Conservation (phyloP, 1,284 basidiomycete genomes). For the Sanghuangporus sanghuang region DNA sequence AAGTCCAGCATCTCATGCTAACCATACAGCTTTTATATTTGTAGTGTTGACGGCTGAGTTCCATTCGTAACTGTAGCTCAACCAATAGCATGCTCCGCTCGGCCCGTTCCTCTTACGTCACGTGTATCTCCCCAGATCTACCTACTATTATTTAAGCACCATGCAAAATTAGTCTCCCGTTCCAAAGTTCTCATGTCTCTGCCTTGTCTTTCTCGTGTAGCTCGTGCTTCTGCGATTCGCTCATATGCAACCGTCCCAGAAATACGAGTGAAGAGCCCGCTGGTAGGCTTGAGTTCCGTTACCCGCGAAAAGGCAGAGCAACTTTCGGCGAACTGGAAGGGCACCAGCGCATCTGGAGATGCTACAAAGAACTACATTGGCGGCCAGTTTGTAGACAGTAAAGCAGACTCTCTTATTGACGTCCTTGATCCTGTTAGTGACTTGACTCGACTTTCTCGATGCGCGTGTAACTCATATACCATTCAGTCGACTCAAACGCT, state of each 20-base stretch:
- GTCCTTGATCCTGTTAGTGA: conserved; percentile 77
- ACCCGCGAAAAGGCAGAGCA: conserved; percentile 59
- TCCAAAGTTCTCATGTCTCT: conserved; percentile 6
- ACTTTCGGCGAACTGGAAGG: conserved; percentile 74
- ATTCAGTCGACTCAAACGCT: conserved; percentile 84
- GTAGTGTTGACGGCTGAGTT: background rate
- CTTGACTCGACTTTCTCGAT: background rate
- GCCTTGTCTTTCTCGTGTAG: conserved; percentile 29
- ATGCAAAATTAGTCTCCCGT: background rate
- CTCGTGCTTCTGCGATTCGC: conserved; percentile 30
- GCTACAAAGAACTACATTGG: conserved; percentile 88
- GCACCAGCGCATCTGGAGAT: conserved; percentile 77
- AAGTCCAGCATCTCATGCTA: background rate
- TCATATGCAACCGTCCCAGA: conserved; percentile 37
- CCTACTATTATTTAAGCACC: background rate
- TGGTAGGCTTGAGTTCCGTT: conserved; percentile 41
- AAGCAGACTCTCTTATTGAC: conserved; percentile 74
- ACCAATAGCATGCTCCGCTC: background rate
- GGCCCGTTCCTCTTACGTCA: background rate
- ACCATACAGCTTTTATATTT: background rate
- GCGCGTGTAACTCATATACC: background rate
- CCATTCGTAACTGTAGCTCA: background rate
- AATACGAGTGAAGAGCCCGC: conserved; percentile 21
- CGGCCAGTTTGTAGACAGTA: conserved; percentile 84
- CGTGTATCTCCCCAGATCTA: background rate